These are phyloP conservation scores for Alternaria triticimaculans DNA, from an alignment of 2,329 filamentous ascomycete genomes.

Conservation along the genomic window DNA sequence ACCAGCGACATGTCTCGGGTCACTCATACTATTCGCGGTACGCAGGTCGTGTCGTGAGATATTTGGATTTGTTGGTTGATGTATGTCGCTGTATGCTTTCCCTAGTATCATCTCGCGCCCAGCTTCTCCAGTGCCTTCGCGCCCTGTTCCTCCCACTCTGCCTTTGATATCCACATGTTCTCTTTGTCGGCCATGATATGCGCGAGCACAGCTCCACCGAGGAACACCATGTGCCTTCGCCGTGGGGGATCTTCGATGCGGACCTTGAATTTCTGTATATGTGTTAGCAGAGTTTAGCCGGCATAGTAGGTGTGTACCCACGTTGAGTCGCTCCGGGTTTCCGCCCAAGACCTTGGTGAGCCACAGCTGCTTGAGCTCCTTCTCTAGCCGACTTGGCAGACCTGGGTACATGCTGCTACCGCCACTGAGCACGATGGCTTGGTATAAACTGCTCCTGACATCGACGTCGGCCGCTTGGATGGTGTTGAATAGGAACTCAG, in stretches of 20 bases:
- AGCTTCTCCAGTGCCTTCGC: conserved; percentile 86
- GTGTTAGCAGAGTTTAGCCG: conserved; percentile 25
- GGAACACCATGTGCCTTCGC: conserved; percentile 98
- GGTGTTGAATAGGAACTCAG: conserved; percentile 98
- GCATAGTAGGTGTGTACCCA: conserved; percentile 46
- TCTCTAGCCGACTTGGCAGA: conserved; percentile 90
- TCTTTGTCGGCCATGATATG: conserved; percentile 99
- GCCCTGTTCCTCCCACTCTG: conserved; percentile 96
- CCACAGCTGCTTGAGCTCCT: conserved; percentile 99
- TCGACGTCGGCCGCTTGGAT: conserved; percentile 97
- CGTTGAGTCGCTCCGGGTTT: conserved; percentile 86
- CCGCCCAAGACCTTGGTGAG: conserved; percentile 87
- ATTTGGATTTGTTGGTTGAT: conserved; percentile 16
- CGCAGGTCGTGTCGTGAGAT: background rate
- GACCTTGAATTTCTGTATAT: conserved; percentile 90
- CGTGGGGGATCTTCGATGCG: conserved; percentile 97
- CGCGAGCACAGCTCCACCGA: conserved; percentile 93
- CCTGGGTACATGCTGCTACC: conserved; percentile 99
- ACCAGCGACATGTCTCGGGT: background rate
- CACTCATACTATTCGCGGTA: background rate
- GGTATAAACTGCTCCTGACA: conserved; percentile 91
- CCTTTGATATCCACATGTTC: conserved; percentile 97
- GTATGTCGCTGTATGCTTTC: conserved; percentile 8
- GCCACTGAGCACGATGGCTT: conserved; percentile 94
- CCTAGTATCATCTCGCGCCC: conserved; percentile 71